Conservation (phyloP, 1,139 yeast species). For the Lodderomyces beijingensis region DNA sequence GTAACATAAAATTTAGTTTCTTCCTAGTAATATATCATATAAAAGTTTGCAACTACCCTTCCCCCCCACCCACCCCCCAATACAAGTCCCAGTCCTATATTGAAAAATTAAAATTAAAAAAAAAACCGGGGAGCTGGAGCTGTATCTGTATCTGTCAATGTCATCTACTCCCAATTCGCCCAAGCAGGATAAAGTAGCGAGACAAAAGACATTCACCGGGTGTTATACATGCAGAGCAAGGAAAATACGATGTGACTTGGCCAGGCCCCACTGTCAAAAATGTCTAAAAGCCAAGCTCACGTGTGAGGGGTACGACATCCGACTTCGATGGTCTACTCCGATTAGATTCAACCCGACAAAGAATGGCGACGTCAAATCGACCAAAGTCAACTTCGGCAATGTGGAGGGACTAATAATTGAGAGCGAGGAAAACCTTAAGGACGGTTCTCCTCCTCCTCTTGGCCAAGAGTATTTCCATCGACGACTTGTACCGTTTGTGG, state of each 20-base stretch:
- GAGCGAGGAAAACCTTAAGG: neutral
- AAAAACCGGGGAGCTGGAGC: too few relatives aligned
- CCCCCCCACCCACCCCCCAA: too few relatives aligned
- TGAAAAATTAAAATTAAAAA: too few relatives aligned
- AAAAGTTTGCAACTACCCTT: too few relatives aligned
- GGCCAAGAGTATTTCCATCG: constrained; percentile 52
- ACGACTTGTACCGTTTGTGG: constrained; percentile 72
- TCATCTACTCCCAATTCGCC: too few relatives aligned
- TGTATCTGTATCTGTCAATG: too few relatives aligned
- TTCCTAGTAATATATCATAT: too few relatives aligned
- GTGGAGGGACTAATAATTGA: constrained; percentile 13
- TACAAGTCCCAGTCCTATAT: too few relatives aligned
- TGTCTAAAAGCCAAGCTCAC: constrained; percentile 46
- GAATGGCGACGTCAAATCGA: constrained; percentile 15
- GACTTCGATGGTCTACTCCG: constrained; percentile 71
- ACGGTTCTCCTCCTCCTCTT: constrained; percentile 15
- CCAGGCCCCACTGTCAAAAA: constrained; percentile 39
- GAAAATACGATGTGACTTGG: constrained; percentile 46
- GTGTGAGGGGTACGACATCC: constrained; percentile 83
- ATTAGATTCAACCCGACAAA: constrained; percentile 37
- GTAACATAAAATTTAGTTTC: too few relatives aligned
- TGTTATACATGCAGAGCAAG: constrained; percentile 50
- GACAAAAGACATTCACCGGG: constrained; percentile 49
- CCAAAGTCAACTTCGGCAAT: constrained; percentile 27
- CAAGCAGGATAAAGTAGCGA: too few relatives aligned